These are phyloP conservation scores for Andrographis paniculata DNA, from an alignment of 305 asterid genomes.

Conservation along the genomic window DNA sequence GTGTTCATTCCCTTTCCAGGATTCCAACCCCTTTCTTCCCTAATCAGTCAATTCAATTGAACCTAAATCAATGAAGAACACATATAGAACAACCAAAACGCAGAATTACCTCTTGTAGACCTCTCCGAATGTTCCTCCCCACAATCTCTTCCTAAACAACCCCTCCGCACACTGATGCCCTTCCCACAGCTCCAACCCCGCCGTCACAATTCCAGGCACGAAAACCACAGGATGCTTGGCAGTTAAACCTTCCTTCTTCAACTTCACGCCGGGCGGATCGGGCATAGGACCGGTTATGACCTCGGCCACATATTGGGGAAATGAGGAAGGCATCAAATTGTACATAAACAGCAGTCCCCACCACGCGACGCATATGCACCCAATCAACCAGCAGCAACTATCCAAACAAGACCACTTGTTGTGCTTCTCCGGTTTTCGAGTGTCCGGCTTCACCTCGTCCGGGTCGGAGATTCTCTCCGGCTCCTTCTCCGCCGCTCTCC, in stretches of 20 bases:
- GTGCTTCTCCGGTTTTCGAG: slow-evolving; percentile 5
- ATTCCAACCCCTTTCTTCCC: background rate
- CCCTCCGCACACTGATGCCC: slow-evolving; percentile 65
- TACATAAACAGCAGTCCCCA: slow-evolving; percentile 62
- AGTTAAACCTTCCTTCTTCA: slow-evolving; percentile 57
- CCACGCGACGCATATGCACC: slow-evolving; percentile 68
- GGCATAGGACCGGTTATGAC: slow-evolving; percentile 79
- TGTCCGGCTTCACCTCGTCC: background rate
- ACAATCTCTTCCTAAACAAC: slow-evolving; percentile 10
- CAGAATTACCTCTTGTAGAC: slow-evolving; percentile 14
- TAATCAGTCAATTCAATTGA: background rate
- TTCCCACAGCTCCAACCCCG: slow-evolving; percentile 92
- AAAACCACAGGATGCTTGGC: slow-evolving; percentile 90
- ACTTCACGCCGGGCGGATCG: slow-evolving; percentile 85
- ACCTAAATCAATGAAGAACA: background rate
- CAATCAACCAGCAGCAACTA: slow-evolving; percentile 76
- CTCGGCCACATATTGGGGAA: slow-evolving; percentile 80
- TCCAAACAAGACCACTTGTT: slow-evolving; percentile 67
- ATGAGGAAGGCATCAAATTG: slow-evolving; percentile 83
- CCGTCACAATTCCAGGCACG: slow-evolving; percentile 86
- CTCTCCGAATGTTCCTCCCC: slow-evolving; percentile 14
- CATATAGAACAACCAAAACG: background rate
- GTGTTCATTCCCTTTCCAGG: background rate
- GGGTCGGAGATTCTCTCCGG: background rate
- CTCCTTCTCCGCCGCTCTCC: background rate